Evolutionary conservation across 768 basidiomycete species (phyloP), one percentile per base, ranked within the genome.

Genomic region (Pleurotus citrinopileatus): DNA sequence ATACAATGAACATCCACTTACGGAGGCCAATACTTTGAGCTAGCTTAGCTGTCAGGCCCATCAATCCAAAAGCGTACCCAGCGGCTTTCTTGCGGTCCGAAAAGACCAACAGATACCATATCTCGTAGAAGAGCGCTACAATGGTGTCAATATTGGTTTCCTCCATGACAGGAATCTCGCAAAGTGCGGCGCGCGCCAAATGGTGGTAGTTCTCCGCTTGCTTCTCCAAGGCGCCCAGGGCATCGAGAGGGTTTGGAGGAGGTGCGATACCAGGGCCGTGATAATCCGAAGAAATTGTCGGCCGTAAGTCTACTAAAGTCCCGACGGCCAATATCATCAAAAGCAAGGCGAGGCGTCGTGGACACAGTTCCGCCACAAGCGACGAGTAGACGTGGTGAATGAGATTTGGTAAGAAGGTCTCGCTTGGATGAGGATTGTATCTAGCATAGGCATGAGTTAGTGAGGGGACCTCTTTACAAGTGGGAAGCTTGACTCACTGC

Each of bases 281-380:
- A 23, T 51, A 32, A 9, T 37, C 28, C 5, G 17, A 25, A 22
- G 23, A 44, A 10, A 8, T 19, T 32, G 65, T 74, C 62, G 74
- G 67, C 19, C 71, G 69, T 3, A 83, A 71, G 66, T 89, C 86
- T 28, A 87, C 85, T 42, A 84, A 73, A 52, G 80, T 80, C 25
- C 86, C 86, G 32, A 88, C 81, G 23, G 87, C 83, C 55, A 88
- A 73, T 57, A 89, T 83, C 76, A 88, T 84, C 61, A 83, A 77
- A 56, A 87, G 72, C 23, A 88, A 75, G 9, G 84, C 80, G 3
- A 88, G 74, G 28, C 85, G 75, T 48, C 86, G 78, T 20, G 86
- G 81, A 58, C 80, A 82, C 43, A 86, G 73, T 36, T 80, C 77
- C 51, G 73, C 62, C 26, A 75, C 66, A 36, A 80, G 71, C 19